These are phyloP conservation scores for Clitopilus passeckerianus DNA, from an alignment of 768 basidiomycete genomes.

Conservation along the genomic window DNA sequence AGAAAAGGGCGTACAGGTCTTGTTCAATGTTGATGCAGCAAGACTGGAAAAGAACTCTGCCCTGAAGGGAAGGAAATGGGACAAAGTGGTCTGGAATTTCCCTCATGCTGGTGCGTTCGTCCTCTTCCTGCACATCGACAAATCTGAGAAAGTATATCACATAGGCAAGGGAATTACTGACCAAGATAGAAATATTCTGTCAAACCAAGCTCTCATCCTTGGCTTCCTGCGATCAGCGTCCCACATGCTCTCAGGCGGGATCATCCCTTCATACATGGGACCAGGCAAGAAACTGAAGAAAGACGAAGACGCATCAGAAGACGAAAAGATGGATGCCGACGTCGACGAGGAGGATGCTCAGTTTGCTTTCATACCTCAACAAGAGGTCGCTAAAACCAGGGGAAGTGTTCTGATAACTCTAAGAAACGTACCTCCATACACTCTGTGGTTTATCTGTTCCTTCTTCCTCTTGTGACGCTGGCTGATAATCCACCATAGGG, in stretches of 20 bases:
- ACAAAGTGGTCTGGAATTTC: constrained; percentile 91
- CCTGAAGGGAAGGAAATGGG: constrained; percentile 63
- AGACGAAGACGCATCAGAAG: constrained; percentile 43
- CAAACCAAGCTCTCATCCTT: constrained; percentile 81
- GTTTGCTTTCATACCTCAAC: constrained; percentile 10
- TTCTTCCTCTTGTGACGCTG: not conserved
- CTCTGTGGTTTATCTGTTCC: constrained; percentile 59
- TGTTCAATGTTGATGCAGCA: constrained; percentile 86
- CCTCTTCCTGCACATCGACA: not conserved
- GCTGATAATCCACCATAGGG: constrained; percentile 39
- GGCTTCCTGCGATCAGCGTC: constrained; percentile 76
- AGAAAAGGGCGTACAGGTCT: constrained; percentile 58
- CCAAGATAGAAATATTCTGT: constrained; percentile 88
- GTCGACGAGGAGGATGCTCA: constrained; percentile 20
- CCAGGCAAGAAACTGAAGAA: constrained; percentile 41
- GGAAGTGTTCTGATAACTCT: constrained; percentile 86
- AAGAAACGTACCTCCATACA: constrained; percentile 84
- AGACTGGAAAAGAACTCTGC: constrained; percentile 53
- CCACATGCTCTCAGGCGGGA: constrained; percentile 52
- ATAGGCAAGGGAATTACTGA: constrained; percentile 87
- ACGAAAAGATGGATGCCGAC: constrained; percentile 22
- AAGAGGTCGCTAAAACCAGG: constrained; percentile 23
- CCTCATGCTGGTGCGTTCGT: constrained; percentile 79
- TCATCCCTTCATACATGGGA: constrained; percentile 36
- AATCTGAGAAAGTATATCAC: constrained; percentile 1